These are phyloP conservation scores for Juncus inflexus DNA, from an alignment of 176 grass and related monocot genomes.

Conservation along the genomic window DNA sequence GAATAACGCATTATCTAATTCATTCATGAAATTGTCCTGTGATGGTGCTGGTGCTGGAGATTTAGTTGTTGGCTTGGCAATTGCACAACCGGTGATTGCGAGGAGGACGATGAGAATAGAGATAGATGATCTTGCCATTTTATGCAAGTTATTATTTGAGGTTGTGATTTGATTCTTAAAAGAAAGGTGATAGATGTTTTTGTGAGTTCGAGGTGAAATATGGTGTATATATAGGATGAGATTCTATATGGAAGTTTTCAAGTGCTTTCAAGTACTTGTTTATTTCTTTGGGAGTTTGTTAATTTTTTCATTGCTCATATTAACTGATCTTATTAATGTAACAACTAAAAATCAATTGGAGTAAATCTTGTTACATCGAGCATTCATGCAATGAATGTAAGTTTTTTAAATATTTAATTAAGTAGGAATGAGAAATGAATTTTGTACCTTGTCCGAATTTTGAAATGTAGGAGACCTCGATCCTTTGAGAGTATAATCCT, in stretches of 20 bases:
- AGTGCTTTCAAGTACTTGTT: neutral
- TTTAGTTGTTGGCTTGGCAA: neutral
- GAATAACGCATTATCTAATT: neutral
- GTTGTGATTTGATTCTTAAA: neutral
- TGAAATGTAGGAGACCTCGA: too few relatives aligned
- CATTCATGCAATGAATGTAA: too few relatives aligned
- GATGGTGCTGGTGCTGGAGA: neutral
- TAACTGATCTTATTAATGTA: too few relatives aligned
- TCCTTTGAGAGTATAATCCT: too few relatives aligned
- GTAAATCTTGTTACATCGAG: too few relatives aligned
- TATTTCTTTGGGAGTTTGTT: neutral
- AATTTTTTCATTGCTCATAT: too few relatives aligned
- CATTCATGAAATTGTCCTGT: neutral
- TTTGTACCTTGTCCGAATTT: too few relatives aligned
- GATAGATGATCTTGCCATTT: slow-evolving; percentile 14
- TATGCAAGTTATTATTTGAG: neutral
- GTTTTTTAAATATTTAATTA: too few relatives aligned
- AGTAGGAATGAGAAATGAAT: too few relatives aligned
- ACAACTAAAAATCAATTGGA: too few relatives aligned
- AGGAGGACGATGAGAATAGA: slow-evolving; percentile 1
- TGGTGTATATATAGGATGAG: slow-evolving; percentile 1
- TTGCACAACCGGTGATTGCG: neutral
- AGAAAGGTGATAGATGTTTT: neutral
- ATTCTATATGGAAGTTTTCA: neutral
- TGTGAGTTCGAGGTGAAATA: neutral